Conservation (phyloP, 495 filamentous ascomycete species). For the Sordaria brevicollis region DNA sequence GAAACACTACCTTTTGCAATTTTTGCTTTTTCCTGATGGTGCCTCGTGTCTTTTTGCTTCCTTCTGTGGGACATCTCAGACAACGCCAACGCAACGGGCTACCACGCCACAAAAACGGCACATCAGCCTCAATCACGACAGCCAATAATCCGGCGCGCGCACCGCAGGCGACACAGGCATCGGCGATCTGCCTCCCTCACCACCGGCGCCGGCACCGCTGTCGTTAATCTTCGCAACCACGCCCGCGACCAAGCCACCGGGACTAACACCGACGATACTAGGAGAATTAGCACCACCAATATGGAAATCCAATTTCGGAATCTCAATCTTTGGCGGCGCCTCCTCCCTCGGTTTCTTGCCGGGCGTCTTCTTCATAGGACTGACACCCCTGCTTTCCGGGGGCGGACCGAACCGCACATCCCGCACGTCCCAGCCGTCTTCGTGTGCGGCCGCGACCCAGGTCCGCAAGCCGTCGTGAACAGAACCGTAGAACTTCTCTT, state of each 20-base stretch:
- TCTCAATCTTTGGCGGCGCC: conserved; percentile 44
- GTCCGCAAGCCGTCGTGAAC: conserved; percentile 82
- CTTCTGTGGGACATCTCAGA: background rate
- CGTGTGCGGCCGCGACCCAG: conserved; percentile 79
- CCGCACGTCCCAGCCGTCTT: conserved; percentile 77
- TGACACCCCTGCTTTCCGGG: conserved; percentile 36
- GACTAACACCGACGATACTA: conserved; percentile 1
- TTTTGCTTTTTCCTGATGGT: background rate
- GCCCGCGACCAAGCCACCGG: conserved; percentile 10
- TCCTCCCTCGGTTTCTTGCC: conserved; percentile 26
- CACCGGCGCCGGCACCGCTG: background rate
- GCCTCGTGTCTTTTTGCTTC: background rate
- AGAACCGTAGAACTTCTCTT: conserved; percentile 89
- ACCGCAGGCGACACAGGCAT: background rate
- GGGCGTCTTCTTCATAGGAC: conserved; percentile 35
- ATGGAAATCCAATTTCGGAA: conserved; percentile 41
- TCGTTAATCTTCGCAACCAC: background rate
- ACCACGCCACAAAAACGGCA: background rate
- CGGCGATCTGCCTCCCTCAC: background rate
- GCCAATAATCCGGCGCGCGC: background rate
- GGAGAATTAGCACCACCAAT: conserved; percentile 11
- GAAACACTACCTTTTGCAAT: background rate
- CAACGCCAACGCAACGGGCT: background rate
- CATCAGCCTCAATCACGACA: background rate
- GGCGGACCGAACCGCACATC: conserved; percentile 65